Evolutionary conservation across 2,329 filamentous ascomycete genomes (phyloP).

Genomic region (Talaromyces marneffei): DNA sequence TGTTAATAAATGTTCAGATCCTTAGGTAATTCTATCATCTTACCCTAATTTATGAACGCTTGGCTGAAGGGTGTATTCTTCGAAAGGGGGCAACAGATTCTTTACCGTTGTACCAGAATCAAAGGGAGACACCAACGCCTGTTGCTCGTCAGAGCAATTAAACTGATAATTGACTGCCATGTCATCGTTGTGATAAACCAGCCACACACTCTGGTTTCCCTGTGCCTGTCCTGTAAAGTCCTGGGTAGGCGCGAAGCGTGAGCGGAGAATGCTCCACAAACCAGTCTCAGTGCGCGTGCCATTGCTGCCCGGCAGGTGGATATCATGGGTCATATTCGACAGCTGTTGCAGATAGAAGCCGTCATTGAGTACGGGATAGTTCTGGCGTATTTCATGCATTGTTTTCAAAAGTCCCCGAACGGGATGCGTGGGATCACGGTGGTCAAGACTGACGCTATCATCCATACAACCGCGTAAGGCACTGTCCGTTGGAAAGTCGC

Average conservation of each 20-base stretch:
- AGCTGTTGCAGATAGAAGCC: slow-evolving; percentile 48
- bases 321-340: slow-evolving; percentile 47
- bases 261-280: slow-evolving; percentile 52
- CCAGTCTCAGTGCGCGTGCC: slow-evolving; percentile 47
- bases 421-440: slow-evolving; percentile 53
- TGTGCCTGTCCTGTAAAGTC: slow-evolving; percentile 32
- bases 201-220: slow-evolving; percentile 37
- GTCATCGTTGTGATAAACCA: slow-evolving; percentile 34
- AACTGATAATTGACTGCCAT: slow-evolving; percentile 46
- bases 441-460: slow-evolving; percentile 49
- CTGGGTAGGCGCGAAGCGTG: slow-evolving; percentile 42
- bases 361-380: slow-evolving; percentile 52
- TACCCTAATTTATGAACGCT: slow-evolving; percentile 38
- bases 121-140: slow-evolving; percentile 50
- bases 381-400: slow-evolving; percentile 50
- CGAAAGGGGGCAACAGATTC: slow-evolving; percentile 55
- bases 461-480: slow-evolving; percentile 49
- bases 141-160: slow-evolving; percentile 42
- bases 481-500: slow-evolving; percentile 48
- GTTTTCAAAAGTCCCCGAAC: slow-evolving; percentile 51
- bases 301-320: slow-evolving; percentile 44
- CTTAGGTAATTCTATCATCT: not conserved
- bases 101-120: slow-evolving; percentile 47
- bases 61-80: slow-evolving; percentile 43
- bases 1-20: not conserved